Base-by-base conservation (phyloP, 1,139 yeast species). In the Debaryomyces coudertii region DNA sequence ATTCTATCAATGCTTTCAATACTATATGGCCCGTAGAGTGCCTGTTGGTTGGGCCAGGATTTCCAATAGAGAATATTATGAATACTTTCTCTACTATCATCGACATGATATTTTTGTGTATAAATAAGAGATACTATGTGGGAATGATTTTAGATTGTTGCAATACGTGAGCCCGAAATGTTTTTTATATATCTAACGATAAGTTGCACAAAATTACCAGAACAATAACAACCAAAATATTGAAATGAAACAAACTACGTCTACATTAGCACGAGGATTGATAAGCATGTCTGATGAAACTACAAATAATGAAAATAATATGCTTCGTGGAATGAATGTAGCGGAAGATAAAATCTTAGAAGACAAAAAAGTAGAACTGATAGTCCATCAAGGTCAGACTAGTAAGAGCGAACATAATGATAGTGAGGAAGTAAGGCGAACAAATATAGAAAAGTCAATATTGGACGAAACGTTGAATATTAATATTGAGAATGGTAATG, bases 21-120 rank as follows among this genome's bases (percentile, higher is more conserved):
- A 63, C 66, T 42, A 58, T 53, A 49, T 74, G 78, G 6, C 79
- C 79, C 2, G 65, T 60, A 0, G 78, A 73, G 47, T 74, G 79
- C 11, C 79, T 57, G 23, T 58, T 66, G 14, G 62, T 53, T 1
- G 69, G 65, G 0, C 78, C 78, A 1, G 79, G 79, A 51, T 74
- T 74, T 1, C 79, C 79, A 24, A 74, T 61, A 5, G 78, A 72
- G 47, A 71, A 67, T 23, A 73, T 48, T 1, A 71, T 60, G 8
- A 68, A 15, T 18, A 23, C 36, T 8, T 35, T 36, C 12, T 38
- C 41, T 28, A 12, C n/a, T 12, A 33, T 11, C 12, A 20, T 18
- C 5, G 33, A 29, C 33, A 29, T 29, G 15, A 14, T 29, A 5
- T 8, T 15, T 29, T 11, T 7, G 6, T 29, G 16, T 5, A 29